Conservation (phyloP, 768 basidiomycete species). For the Suillus paluster region DNA sequence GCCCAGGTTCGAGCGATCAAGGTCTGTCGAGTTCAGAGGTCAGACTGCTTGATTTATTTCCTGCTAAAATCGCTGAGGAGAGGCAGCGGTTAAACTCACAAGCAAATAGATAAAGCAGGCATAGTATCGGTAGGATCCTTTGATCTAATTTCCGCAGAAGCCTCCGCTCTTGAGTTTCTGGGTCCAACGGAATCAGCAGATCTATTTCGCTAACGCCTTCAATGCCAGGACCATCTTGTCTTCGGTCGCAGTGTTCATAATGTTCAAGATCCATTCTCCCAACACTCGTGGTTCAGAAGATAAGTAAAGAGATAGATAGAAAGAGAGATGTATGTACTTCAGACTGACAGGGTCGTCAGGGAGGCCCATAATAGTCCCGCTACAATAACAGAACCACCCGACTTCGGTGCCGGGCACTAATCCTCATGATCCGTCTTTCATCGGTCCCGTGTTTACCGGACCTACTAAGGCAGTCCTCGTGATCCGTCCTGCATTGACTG, state of each 20-base stretch:
- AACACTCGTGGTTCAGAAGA: background rate
- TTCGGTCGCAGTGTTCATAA: slow-evolving; percentile 18
- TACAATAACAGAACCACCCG: background rate
- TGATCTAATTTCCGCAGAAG: slow-evolving; percentile 68
- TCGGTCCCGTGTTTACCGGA: background rate
- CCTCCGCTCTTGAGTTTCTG: slow-evolving; percentile 47
- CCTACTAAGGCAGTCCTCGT: background rate
- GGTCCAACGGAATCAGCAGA: slow-evolving; percentile 22
- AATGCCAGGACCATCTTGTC: slow-evolving; percentile 35
- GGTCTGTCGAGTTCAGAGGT: slow-evolving; percentile 33
- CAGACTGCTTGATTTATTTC: background rate
- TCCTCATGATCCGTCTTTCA: background rate
- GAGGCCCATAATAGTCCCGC: background rate
- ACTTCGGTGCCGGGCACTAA: background rate
- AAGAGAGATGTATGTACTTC: background rate
- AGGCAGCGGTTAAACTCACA: slow-evolving; percentile 50
- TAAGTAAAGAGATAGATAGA: background rate
- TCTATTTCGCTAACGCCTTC: slow-evolving; percentile 11
- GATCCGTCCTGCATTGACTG: background rate
- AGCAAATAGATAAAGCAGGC: slow-evolving; percentile 76
- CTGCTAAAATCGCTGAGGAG: background rate
- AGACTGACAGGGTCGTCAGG: background rate
- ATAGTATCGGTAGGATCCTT: slow-evolving; percentile 72
- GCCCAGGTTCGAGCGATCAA: slow-evolving; percentile 80
- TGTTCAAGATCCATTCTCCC: background rate